phyloP scores from a whole-genome alignment of 2,329 filamentous ascomycete genomes.

The Xylariaceae sp. region DNA sequence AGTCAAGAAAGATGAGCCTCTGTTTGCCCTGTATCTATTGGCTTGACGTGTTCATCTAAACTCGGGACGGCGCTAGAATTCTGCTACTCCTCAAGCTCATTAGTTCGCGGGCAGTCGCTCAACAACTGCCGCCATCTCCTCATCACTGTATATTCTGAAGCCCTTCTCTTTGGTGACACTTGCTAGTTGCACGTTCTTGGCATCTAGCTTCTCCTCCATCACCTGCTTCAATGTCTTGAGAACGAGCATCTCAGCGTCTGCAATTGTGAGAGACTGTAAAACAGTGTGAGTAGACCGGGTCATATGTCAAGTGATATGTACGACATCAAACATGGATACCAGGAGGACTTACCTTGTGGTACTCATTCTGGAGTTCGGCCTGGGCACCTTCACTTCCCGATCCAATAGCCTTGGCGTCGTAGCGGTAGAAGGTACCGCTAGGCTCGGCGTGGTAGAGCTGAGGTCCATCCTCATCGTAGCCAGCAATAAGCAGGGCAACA shows the following conservation, averaged over 20 bases:
- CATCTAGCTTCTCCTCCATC: slow-evolving; percentile 99
- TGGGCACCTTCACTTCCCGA: slow-evolving; percentile 96
- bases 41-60: slow-evolving; percentile 10
- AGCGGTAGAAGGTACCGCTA: slow-evolving; percentile 96
- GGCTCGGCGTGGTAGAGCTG: slow-evolving; percentile 97
- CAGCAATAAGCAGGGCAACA: slow-evolving; percentile 91
- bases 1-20: slow-evolving; percentile 3
- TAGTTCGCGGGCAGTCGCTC: slow-evolving; percentile 70
- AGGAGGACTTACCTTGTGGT: slow-evolving; percentile 65
- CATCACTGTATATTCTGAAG: slow-evolving; percentile 97
- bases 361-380: slow-evolving; percentile 96
- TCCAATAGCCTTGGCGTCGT: slow-evolving; percentile 97
- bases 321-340: background rate
- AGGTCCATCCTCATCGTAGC: slow-evolving; percentile 94
- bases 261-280: slow-evolving; percentile 72
- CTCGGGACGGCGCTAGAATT: slow-evolving; percentile 5
- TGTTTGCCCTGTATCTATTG: slow-evolving; percentile 14
- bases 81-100: slow-evolving; percentile 2
- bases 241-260: slow-evolving; percentile 89
- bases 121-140: slow-evolving; percentile 93
- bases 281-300: background rate
- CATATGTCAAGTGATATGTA: background rate
- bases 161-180: slow-evolving; percentile 97
- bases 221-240: slow-evolving; percentile 99
- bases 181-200: slow-evolving; percentile 97